Evolutionary conservation across 2,329 filamentous ascomycete species (phyloP).

Genomic region (Diaporthe longicolla): DNA sequence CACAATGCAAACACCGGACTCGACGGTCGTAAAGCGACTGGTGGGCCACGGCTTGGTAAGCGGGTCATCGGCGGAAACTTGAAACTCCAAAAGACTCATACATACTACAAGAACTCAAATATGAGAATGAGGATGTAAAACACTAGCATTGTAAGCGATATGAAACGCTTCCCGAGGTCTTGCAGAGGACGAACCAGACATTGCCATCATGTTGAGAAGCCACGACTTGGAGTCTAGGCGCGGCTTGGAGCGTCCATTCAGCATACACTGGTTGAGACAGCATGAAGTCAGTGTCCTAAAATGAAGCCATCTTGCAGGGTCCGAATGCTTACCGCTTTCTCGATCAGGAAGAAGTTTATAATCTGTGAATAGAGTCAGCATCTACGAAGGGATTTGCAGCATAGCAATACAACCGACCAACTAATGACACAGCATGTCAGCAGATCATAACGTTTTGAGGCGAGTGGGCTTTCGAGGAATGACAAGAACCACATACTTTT

Average conservation of each 20-base stretch:
- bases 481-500: slow-evolving; percentile 2
- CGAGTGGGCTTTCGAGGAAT: too few relatives aligned
- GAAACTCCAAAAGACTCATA: background rate
- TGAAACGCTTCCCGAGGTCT: too few relatives aligned
- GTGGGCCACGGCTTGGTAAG: background rate
- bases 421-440: background rate
- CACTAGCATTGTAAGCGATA: slow-evolving; percentile 1
- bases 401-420: background rate
- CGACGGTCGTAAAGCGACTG: slow-evolving; percentile 6
- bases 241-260: slow-evolving; percentile 13
- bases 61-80: background rate
- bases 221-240: slow-evolving; percentile 18
- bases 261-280: slow-evolving; percentile 4
- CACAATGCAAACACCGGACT: slow-evolving; percentile 22
- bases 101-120: slow-evolving; percentile 25
- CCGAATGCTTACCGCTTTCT: slow-evolving; percentile 7
- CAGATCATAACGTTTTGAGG: background rate
- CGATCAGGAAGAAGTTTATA: slow-evolving; percentile 3
- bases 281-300: background rate
- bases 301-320: background rate
- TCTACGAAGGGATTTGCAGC: background rate
- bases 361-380: background rate
- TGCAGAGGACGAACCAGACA: background rate
- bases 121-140: slow-evolving; percentile 17
- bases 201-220: slow-evolving; percentile 29